A percentile compares a stretch with the other conserved stretches of the same genome.
Evolutionary conservation across 441 rosid genomes (phyloP).

Genomic region (Erodium chrysanthum): DNA sequence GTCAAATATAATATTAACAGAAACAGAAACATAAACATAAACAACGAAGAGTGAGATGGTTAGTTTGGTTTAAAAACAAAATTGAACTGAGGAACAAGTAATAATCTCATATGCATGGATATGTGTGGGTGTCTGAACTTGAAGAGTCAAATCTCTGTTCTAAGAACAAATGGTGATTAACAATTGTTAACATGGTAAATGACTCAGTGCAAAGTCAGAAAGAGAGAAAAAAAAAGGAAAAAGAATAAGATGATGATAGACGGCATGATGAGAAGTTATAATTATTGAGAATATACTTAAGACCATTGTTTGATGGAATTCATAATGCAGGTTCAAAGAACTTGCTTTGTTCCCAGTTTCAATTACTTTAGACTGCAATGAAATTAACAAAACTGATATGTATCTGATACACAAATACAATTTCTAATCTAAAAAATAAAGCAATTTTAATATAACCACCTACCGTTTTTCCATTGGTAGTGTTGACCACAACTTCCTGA

Average conservation of each 20-base stretch:
- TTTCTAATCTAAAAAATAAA: not conserved
- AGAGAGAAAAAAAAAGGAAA: not conserved
- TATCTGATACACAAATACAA: not conserved
- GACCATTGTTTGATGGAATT: not conserved
- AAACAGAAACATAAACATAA: not conserved
- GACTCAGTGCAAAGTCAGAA: not conserved
- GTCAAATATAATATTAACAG: not conserved
- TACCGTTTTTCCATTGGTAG: constrained; percentile 56
- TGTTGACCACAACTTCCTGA: constrained; percentile 39
- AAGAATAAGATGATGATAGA: not conserved
- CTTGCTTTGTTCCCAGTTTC: not conserved
- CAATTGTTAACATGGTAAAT: not conserved
- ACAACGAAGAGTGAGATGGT: not conserved
- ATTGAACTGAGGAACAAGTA: not conserved
- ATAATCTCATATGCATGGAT: not conserved
- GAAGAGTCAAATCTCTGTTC: not conserved
- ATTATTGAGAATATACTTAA: not conserved
- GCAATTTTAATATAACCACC: constrained; percentile 4
- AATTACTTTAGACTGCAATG: not conserved
- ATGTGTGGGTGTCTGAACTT: not conserved
- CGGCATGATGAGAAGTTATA: not conserved
- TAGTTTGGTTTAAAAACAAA: not conserved
- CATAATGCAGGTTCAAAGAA: not conserved
- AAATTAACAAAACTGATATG: not conserved
- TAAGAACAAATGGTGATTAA: not conserved